phyloP scores from a whole-genome alignment of 345 rosid genomes.

The Pugionium cornutum region DNA sequence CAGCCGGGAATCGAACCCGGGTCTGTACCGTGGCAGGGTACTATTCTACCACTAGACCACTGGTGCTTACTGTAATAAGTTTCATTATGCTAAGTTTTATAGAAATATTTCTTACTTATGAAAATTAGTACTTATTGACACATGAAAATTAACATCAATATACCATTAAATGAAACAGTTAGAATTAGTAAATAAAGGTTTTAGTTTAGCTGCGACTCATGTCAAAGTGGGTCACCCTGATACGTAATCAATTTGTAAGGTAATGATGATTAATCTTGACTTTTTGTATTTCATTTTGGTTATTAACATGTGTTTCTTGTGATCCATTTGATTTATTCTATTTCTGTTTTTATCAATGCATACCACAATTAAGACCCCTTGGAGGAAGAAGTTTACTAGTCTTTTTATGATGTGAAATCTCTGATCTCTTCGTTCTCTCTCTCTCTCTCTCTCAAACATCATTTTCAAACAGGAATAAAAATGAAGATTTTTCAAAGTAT shows the following conservation, averaged over 20 bases:
- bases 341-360: slow-evolving; percentile 15
- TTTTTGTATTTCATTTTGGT: not conserved
- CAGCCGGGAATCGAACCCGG: slow-evolving; percentile 84
- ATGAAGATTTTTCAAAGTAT: not conserved
- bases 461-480: slow-evolving; percentile 28
- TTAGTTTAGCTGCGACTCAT: not conserved
- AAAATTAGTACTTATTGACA: no score
- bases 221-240: not conserved
- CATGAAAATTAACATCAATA: no score
- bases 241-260: not conserved
- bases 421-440: not conserved
- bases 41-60: slow-evolving; percentile 59
- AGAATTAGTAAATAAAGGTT: not conserved
- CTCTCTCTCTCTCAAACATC: slow-evolving; percentile 15
- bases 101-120: no score
- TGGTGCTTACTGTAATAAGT: slow-evolving; percentile 28
- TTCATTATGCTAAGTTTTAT: no score
- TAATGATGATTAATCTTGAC: slow-evolving; percentile 21
- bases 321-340: slow-evolving; percentile 27
- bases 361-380: not conserved
- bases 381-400: slow-evolving; percentile 29
- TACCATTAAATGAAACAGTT: no score
- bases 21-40: slow-evolving; percentile 77
- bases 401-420: slow-evolving; percentile 15
- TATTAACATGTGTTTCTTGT: slow-evolving; percentile 29